Evolutionary conservation across 2,329 filamentous ascomycete species (phyloP).

Genomic region (Verticillium dahliae): DNA sequence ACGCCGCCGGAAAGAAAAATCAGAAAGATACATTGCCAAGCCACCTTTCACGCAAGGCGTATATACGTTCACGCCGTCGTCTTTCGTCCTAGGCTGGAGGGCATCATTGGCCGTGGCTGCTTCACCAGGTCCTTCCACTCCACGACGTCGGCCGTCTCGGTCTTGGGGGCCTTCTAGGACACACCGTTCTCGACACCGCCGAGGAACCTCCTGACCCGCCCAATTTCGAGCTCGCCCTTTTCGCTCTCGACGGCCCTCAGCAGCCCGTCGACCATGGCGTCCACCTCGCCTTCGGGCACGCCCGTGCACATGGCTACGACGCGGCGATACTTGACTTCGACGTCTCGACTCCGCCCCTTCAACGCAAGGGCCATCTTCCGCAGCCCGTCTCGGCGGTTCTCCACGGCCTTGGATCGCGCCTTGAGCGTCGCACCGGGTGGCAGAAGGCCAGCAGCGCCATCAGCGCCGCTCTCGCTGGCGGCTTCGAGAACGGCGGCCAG

Average conservation of each 20-base stretch:
- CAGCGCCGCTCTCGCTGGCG: slow-evolving; percentile 27
- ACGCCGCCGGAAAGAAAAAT: neutral
- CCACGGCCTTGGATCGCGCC: slow-evolving; percentile 64
- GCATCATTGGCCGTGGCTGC: neutral
- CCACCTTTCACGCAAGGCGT: neutral
- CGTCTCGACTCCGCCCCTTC: slow-evolving; percentile 71
- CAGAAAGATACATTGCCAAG: neutral
- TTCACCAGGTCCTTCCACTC: neutral
- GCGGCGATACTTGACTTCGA: slow-evolving; percentile 81
- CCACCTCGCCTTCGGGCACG: slow-evolving; percentile 71
- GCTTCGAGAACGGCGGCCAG: slow-evolving; percentile 39
- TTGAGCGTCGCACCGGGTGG: slow-evolving; percentile 56
- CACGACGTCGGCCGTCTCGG: neutral
- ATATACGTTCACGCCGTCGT: neutral
- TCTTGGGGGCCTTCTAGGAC: slow-evolving; percentile 5
- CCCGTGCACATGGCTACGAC: slow-evolving; percentile 84
- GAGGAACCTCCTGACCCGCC: slow-evolving; percentile 71
- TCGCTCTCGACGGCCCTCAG: slow-evolving; percentile 89
- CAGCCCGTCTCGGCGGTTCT: slow-evolving; percentile 60
- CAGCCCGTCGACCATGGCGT: slow-evolving; percentile 71
- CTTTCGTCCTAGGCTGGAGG: neutral
- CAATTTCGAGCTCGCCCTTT: slow-evolving; percentile 66
- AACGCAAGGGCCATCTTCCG: slow-evolving; percentile 63
- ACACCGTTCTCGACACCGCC: slow-evolving; percentile 66
- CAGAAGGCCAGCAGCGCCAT: slow-evolving; percentile 35